A percentile compares a stretch with the other conserved stretches of the same genome.
Conservation (phyloP, 495 filamentous ascomycete species). For the Clohesyomyces aquaticus region DNA sequence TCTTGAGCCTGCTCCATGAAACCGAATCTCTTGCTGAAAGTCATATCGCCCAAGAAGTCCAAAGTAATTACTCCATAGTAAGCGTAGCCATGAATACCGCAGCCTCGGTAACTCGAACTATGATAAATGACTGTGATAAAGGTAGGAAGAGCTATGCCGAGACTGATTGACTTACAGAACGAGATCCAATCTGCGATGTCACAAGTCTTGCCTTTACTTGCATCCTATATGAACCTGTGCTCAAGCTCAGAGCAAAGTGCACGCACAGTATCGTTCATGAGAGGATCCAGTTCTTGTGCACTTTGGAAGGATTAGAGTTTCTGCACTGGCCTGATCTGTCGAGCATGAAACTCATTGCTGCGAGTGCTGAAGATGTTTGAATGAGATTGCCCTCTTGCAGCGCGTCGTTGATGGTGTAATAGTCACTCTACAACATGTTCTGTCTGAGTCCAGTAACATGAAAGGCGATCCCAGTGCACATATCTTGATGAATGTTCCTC, state of each 20-base stretch:
- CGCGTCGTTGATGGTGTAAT: slow-evolving; percentile 30
- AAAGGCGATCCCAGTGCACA: background rate
- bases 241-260: slow-evolving; percentile 23
- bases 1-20: slow-evolving; percentile 23
- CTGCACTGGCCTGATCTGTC: slow-evolving; percentile 17
- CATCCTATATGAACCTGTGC: slow-evolving; percentile 18
- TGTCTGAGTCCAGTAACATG: background rate
- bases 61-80: slow-evolving; percentile 10
- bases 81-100: no score
- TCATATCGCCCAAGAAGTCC: slow-evolving; percentile 25
- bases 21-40: slow-evolving; percentile 27
- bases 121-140: no score
- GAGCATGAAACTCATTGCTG: slow-evolving; percentile 24
- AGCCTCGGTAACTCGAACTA: no score
- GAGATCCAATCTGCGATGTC: slow-evolving; percentile 27
- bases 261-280: slow-evolving; percentile 20
- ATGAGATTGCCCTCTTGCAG: slow-evolving; percentile 23
- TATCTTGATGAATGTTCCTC: slow-evolving; percentile 27
- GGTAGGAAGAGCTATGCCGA: no score
- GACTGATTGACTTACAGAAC: slow-evolving; percentile 22
- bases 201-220: slow-evolving; percentile 14
- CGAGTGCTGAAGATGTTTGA: slow-evolving; percentile 29
- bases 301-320: slow-evolving; percentile 12
- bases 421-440: slow-evolving; percentile 20
- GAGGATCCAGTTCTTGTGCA: slow-evolving; percentile 20